Evolutionary conservation across 2,329 filamentous ascomycete genomes (phyloP).

Genomic region (Pyrenophora seminiperda): DNA sequence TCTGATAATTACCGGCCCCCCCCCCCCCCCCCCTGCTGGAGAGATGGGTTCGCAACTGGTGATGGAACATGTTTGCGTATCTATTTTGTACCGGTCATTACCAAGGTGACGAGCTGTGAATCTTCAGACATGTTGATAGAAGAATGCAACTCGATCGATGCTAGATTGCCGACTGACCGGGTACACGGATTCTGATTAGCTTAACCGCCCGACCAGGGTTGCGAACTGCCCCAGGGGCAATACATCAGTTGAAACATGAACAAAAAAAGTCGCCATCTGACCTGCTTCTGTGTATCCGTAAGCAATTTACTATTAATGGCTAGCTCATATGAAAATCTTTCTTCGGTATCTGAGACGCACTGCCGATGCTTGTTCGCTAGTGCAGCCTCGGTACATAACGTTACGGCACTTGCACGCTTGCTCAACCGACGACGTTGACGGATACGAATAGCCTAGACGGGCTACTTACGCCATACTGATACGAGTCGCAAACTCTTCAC

Average conservation of each 20-base stretch:
- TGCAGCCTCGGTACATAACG: background rate
- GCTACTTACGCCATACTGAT: background rate
- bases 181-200: background rate
- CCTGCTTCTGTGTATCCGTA: too few relatives aligned
- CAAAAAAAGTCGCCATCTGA: background rate
- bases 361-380: constrained; percentile 2
- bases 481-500: background rate
- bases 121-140: background rate
- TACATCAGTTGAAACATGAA: too few relatives aligned
- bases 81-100: too few relatives aligned
- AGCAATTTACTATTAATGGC: too few relatives aligned
- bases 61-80: too few relatives aligned
- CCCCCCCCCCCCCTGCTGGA: too few relatives aligned
- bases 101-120: background rate
- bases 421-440: background rate
- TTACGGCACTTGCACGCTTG: too few relatives aligned
- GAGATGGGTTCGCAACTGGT: too few relatives aligned
- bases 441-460: constrained; percentile 1
- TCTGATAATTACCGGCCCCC: too few relatives aligned
- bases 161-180: constrained; percentile 1
- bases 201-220: too few relatives aligned
- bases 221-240: too few relatives aligned
- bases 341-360: constrained; percentile 10
- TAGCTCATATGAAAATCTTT: constrained; percentile 4
- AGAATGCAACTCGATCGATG: background rate